Percentiles rank a stretch among this genome's conserved stretches.
These are phyloP conservation scores for Syzygium jambos DNA, from an alignment of 345 rosid genomes.

Conservation along the genomic window DNA sequence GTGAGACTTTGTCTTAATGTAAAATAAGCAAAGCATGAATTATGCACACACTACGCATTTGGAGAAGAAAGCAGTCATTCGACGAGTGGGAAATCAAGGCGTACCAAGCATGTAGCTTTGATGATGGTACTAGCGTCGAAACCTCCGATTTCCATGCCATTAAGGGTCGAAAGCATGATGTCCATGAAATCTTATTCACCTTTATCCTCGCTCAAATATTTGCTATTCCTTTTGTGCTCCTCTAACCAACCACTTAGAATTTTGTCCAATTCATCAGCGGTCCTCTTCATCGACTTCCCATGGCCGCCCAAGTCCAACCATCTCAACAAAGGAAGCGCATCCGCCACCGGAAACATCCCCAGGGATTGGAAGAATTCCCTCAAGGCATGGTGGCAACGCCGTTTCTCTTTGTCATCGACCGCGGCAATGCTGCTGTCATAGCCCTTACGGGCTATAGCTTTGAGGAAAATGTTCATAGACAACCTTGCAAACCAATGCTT, in stretches of 20 bases:
- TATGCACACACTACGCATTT: background rate
- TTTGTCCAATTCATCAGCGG: constrained; percentile 4
- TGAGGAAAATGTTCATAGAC: constrained; percentile 11
- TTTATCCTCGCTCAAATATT: background rate
- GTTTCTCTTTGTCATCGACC: constrained; percentile 1
- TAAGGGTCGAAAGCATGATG: constrained; percentile 1
- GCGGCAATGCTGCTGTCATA: background rate
- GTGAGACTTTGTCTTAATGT: background rate
- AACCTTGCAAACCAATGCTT: constrained; percentile 16
- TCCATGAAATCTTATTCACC: constrained; percentile 11
- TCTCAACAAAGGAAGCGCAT: constrained; percentile 15
- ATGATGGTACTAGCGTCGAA: background rate
- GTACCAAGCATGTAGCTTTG: constrained; percentile 1
- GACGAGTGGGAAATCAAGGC: background rate
- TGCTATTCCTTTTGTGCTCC: constrained; percentile 2
- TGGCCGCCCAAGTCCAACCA: constrained; percentile 18
- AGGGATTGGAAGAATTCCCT: background rate
- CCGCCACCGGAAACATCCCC: constrained; percentile 9
- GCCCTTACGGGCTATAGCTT: constrained; percentile 25
- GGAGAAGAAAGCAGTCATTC: background rate
- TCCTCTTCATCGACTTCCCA: constrained; percentile 13
- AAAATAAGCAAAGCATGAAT: background rate
- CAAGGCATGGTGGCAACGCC: constrained; percentile 2
- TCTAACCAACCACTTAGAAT: constrained; percentile 7
- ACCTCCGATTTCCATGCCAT: background rate